Conservation (phyloP, 2,329 filamentous ascomycete genomes). For the Ustilaginoidea virens region DNA sequence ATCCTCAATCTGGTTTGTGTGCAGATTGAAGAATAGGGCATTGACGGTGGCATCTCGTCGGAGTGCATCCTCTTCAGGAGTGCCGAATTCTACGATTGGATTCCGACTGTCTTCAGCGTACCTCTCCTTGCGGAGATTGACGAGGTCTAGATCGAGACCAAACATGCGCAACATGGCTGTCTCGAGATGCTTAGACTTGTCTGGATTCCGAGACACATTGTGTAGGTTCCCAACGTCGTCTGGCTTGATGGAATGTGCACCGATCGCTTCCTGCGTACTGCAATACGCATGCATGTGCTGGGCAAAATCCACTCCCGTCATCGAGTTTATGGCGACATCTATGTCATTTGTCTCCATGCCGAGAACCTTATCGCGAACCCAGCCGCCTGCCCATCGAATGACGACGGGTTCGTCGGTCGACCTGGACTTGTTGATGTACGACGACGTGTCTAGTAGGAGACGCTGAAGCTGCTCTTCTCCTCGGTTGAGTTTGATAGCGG, state of each 20-base stretch:
- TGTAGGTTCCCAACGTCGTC: conserved; percentile 4
- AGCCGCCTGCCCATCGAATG: conserved; percentile 70
- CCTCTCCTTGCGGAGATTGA: conserved; percentile 84
- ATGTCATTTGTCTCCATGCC: conserved; percentile 63
- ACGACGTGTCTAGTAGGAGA: conserved; percentile 72
- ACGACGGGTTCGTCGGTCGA: conserved; percentile 38
- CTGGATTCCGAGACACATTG: conserved; percentile 6
- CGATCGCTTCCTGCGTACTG: conserved; percentile 14
- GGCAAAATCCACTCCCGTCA: conserved; percentile 71
- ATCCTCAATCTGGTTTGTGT: conserved; percentile 67
- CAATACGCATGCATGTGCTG: conserved; percentile 53
- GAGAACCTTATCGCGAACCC: conserved; percentile 75
- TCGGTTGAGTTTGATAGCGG: conserved; percentile 41
- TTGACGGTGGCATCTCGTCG: conserved; percentile 90
- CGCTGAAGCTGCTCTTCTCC: conserved; percentile 56
- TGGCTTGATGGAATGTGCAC: conserved; percentile 3
- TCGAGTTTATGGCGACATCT: conserved; percentile 70
- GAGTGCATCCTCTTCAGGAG: conserved; percentile 74
- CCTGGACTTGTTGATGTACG: conserved; percentile 35
- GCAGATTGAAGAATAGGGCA: conserved; percentile 88
- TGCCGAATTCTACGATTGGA: conserved; percentile 56
- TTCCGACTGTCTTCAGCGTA: conserved; percentile 52
- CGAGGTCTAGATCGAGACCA: conserved; percentile 45
- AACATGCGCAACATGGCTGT: conserved; percentile 7
- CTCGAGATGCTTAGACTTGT: conserved; percentile 8